A percentile compares a stretch with the other conserved stretches of the same genome.
phyloP scores from a whole-genome alignment of 352 stramenopile species.

The Globisporangium irregulare region DNA sequence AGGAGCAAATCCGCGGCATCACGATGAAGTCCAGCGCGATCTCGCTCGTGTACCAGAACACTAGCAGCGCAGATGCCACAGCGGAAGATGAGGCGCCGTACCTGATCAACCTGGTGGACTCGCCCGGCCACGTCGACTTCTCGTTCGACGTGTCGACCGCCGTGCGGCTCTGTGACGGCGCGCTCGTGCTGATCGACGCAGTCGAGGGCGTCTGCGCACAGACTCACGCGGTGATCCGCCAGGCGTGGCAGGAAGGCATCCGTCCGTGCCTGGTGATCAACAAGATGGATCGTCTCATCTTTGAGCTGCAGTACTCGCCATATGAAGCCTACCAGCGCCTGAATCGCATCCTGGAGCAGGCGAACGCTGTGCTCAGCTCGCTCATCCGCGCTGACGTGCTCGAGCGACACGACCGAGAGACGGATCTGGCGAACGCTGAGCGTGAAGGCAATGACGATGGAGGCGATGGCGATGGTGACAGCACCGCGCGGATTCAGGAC shows the following conservation, averaged over 20 bases:
- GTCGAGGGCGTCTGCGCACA: slow-evolving; percentile 96
- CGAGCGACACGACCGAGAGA: slow-evolving; percentile 51
- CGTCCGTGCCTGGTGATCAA: slow-evolving; percentile 96
- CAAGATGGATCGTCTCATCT: slow-evolving; percentile 96
- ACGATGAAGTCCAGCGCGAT: slow-evolving; percentile 97
- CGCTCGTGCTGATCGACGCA: slow-evolving; percentile 94
- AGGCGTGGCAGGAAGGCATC: slow-evolving; percentile 93
- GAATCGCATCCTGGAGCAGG: slow-evolving; percentile 90
- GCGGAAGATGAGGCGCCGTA: slow-evolving; percentile 47
- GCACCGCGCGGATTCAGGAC: slow-evolving; percentile 17
- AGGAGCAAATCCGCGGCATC: slow-evolving; percentile 95
- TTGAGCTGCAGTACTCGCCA: slow-evolving; percentile 90
- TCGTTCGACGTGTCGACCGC: slow-evolving; percentile 94
- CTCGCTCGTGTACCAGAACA: slow-evolving; percentile 87
- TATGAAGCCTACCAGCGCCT: slow-evolving; percentile 93
- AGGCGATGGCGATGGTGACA: slow-evolving; percentile 4
- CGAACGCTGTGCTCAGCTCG: slow-evolving; percentile 81
- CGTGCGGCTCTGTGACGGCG: slow-evolving; percentile 93
- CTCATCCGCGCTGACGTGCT: slow-evolving; percentile 78
- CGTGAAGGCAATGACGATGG: not conserved
- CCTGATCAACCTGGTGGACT: slow-evolving; percentile 96
- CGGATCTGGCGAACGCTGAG: slow-evolving; percentile 21
- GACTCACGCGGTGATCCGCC: slow-evolving; percentile 92
- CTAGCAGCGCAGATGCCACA: slow-evolving; percentile 12
- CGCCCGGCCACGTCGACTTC: slow-evolving; percentile 95